phyloP scores from a whole-genome alignment of 805 yeast species.

The Monosporozyma yasuniensis region DNA sequence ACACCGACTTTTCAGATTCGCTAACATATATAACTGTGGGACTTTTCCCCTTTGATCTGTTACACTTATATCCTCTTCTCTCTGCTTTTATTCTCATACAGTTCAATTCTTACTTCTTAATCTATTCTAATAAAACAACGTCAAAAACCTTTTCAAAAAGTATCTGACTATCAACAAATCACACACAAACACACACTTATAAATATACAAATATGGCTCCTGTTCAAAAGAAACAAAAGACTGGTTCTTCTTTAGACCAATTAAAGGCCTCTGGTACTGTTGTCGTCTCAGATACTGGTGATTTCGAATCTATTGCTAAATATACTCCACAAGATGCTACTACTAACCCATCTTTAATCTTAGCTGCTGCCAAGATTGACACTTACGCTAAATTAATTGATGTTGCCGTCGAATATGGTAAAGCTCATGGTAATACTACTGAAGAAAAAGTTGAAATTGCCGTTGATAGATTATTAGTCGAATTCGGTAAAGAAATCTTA shows the following conservation, averaged over 20 bases:
- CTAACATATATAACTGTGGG: neutral
- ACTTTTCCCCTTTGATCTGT: neutral
- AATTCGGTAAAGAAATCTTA: conserved; percentile 87
- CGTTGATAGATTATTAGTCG: conserved; percentile 82
- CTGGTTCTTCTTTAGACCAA: conserved; percentile 66
- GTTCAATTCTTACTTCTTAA: too few species aligned
- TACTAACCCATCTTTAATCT: conserved; percentile 92
- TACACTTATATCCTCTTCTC: neutral
- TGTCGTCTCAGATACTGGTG: conserved; percentile 98
- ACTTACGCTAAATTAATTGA: conserved; percentile 84
- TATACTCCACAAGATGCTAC: conserved; percentile 98
- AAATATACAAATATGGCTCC: conserved; percentile 11
- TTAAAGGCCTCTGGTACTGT: conserved; percentile 90
- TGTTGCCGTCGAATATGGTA: conserved; percentile 76
- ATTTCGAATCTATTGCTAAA: conserved; percentile 92
- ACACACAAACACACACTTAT: neutral
- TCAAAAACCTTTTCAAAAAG: neutral
- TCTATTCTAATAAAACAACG: too few species aligned
- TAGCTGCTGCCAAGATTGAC: conserved; percentile 86
- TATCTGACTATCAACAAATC: neutral
- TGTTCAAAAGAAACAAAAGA: conserved; percentile 28
- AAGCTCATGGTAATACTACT: conserved; percentile 42
- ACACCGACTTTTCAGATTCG: neutral
- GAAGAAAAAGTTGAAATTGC: conserved; percentile 66
- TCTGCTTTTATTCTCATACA: too few species aligned